A percentile compares a stretch with the other conserved stretches of the same genome.
Conservation (phyloP, 2,329 filamentous ascomycete species). For the Diaporthe vaccinii region DNA sequence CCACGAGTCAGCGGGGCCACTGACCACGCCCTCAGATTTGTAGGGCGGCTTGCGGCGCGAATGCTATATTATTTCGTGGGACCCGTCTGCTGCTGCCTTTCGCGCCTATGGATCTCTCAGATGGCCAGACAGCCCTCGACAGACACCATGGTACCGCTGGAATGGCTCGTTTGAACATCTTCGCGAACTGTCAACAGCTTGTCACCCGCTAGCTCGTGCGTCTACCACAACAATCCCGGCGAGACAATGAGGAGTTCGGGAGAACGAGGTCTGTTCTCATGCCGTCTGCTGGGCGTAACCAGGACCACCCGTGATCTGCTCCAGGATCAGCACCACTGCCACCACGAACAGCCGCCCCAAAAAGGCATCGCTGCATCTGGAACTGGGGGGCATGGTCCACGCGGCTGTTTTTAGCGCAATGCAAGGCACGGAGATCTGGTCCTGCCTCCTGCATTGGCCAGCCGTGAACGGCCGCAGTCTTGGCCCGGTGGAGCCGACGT, state of each 20-base stretch:
- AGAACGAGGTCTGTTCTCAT: conserved; percentile 33
- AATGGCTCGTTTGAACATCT: neutral
- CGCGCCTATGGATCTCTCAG: neutral
- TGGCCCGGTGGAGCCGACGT: conserved; percentile 13
- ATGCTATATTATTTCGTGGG: neutral
- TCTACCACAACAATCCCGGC: conserved; percentile 17
- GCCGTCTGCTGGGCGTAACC: conserved; percentile 19
- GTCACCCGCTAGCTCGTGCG: conserved; percentile 4
- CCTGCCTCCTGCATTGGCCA: conserved; percentile 27
- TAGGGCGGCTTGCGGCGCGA: conserved; percentile 23
- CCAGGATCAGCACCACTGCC: conserved; percentile 29
- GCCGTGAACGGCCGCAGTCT: conserved; percentile 12
- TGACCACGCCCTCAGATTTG: conserved; percentile 5
- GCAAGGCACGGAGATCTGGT: conserved; percentile 27
- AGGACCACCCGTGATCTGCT: conserved; percentile 32
- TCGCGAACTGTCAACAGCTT: conserved; percentile 16
- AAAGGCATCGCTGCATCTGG: conserved; percentile 8
- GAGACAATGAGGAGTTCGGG: conserved; percentile 26
- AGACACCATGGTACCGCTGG: neutral
- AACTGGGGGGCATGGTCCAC: neutral
- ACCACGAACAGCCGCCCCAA: conserved; percentile 19
- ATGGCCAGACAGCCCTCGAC: neutral
- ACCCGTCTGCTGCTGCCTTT: neutral
- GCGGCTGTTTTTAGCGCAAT: conserved; percentile 34
- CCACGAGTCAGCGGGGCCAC: conserved; percentile 22